phyloP scores from a whole-genome alignment of 2,329 filamentous ascomycete species.

The Cytospora schulzeri region DNA sequence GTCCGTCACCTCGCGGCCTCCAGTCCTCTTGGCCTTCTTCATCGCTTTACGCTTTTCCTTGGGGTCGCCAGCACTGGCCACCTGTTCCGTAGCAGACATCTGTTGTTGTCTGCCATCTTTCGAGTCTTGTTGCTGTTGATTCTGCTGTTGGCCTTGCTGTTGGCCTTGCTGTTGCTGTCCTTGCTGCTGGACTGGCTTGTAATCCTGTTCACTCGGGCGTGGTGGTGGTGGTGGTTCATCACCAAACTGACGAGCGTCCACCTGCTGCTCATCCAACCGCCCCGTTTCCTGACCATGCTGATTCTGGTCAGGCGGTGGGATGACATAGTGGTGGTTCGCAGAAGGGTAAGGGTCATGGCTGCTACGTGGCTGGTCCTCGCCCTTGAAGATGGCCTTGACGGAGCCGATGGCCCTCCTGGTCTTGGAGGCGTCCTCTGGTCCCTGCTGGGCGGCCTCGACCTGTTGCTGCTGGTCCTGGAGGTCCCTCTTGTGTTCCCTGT shows the following conservation, averaged over 20 bases:
- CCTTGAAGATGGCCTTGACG: constrained; percentile 41
- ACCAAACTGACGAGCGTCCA: background rate
- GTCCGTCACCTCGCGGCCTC: constrained; percentile 68
- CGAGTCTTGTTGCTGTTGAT: constrained; percentile 28
- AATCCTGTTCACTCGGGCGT: constrained; percentile 25
- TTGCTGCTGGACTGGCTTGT: constrained; percentile 11
- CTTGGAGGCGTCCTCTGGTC: constrained; percentile 40
- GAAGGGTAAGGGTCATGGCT: constrained; percentile 42
- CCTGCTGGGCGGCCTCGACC: constrained; percentile 34
- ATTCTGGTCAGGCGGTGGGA: constrained; percentile 8
- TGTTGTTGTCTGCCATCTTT: constrained; percentile 30
- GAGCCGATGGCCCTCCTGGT: constrained; percentile 40
- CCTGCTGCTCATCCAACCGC: constrained; percentile 4
- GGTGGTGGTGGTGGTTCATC: no score
- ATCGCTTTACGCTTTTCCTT: constrained; percentile 52
- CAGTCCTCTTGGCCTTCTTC: constrained; percentile 47
- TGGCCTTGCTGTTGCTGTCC: constrained; percentile 29
- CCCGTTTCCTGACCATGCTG: constrained; percentile 8
- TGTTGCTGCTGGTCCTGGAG: constrained; percentile 43
- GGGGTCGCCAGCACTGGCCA: constrained; percentile 43
- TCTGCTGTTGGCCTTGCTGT: constrained; percentile 16
- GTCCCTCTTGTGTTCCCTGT: constrained; percentile 49
- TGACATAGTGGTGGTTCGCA: constrained; percentile 38
- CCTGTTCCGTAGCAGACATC: constrained; percentile 41
- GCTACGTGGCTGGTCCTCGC: constrained; percentile 35